phyloP scores from a whole-genome alignment of 1,284 basidiomycete species.

The Phlebopus sp. region DNA sequence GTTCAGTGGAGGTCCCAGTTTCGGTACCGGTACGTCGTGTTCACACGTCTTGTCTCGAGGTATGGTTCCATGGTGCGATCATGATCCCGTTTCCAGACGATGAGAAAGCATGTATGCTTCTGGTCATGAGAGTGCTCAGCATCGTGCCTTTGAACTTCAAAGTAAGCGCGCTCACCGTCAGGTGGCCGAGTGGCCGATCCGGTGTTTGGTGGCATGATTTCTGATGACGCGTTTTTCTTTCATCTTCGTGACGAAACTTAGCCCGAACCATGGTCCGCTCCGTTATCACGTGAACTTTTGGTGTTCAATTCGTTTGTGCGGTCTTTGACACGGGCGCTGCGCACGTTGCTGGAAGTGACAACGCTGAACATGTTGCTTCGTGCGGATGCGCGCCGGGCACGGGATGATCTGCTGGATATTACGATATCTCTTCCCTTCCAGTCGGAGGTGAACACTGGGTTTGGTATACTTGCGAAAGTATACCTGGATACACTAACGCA shows the following conservation, averaged over 20 bases:
- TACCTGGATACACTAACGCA: slow-evolving; percentile 91
- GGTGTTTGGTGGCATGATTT: not conserved
- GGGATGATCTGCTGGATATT: slow-evolving; percentile 93
- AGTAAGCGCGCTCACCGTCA: slow-evolving; percentile 45
- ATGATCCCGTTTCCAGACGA: slow-evolving; percentile 55
- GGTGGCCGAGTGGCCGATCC: not conserved
- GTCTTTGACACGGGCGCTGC: slow-evolving; percentile 84
- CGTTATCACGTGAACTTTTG: slow-evolving; percentile 91
- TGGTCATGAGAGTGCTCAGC: slow-evolving; percentile 95
- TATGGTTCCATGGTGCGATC: slow-evolving; percentile 14
- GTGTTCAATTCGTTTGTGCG: slow-evolving; percentile 98
- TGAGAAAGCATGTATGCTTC: slow-evolving; percentile 87
- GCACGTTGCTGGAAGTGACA: slow-evolving; percentile 89
- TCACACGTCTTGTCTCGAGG: slow-evolving; percentile 13
- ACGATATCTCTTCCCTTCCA: slow-evolving; percentile 92
- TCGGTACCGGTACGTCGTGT: slow-evolving; percentile 70
- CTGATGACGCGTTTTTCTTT: slow-evolving; percentile 12
- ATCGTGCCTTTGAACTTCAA: slow-evolving; percentile 93
- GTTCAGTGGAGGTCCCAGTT: slow-evolving; percentile 93
- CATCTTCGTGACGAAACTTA: slow-evolving; percentile 28
- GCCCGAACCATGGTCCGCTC: slow-evolving; percentile 89
- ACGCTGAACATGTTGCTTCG: slow-evolving; percentile 90
- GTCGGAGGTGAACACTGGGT: slow-evolving; percentile 94
- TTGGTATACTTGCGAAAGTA: slow-evolving; percentile 95
- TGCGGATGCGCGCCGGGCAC: slow-evolving; percentile 77